Evolutionary conservation across 2,329 filamentous ascomycete species (phyloP), one percentile per base, ranked within the genome.

Genomic region (Daldinia sp.): DNA sequence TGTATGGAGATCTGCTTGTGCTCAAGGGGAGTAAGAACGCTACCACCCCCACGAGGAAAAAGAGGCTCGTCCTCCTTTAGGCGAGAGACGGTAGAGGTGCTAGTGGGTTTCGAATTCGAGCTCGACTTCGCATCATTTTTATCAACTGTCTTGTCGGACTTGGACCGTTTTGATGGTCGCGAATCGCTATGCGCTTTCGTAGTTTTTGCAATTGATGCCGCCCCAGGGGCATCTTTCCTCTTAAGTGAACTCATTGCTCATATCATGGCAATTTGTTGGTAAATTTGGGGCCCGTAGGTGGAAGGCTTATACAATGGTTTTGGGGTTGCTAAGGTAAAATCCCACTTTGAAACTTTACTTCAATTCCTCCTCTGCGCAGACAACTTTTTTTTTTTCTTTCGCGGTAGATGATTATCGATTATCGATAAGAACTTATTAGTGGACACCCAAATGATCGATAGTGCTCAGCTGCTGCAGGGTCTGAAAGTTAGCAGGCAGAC

Each of bases 1-100:
- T 98, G 92, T 65, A 97, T 91, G 76, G 96, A 92, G 70, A 99
- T 98, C 81, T 98, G 93, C 82, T 97, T 98, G 78, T 97, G 92
- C 80, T 99, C 96, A 58, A 99, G 84, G 20, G 96, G 94, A 1
- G 96, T 98, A 78, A 99, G 83, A 59, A 97, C 86, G 77, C 93
- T 97, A 60, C 90, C 95, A 48, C 96, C 97, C 63, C 96, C 96
- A 85, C 96, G 89, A 73, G 96, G 95, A 76, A 99, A 99, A 50
- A 95, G 86, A 37, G 90, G 90, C 78, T 98, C 96, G 73, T 98
- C 96, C 72, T 96, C 91, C 79, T 86, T 89, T 57, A 88, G 77
- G 10, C 83, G 77, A 41, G 85, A 84, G 61, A 87, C 78, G 33
- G 77, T 76, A 3, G 81, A 70, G 59, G 79, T 72, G 65, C 72